Conservation (phyloP, 768 basidiomycete genomes). For the Leccinellum albellum region DNA sequence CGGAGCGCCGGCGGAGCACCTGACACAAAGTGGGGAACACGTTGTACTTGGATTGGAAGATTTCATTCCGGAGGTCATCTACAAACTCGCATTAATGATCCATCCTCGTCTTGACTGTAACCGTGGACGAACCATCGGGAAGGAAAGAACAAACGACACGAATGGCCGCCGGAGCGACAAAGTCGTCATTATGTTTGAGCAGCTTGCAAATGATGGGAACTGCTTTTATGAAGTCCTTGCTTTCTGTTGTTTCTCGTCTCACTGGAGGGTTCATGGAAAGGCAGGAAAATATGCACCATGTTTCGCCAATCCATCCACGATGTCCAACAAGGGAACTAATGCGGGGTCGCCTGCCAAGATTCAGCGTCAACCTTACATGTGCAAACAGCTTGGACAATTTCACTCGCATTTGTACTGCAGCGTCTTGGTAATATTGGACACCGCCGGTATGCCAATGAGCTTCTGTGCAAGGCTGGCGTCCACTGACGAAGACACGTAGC, state of each 20-base stretch:
- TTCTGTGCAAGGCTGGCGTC: conserved; percentile 5
- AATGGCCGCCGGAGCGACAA: conserved; percentile 25
- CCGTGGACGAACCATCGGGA: conserved; percentile 12
- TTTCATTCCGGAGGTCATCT: conserved; percentile 18
- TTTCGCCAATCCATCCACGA: conserved; percentile 15
- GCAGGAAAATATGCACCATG: conserved; percentile 4
- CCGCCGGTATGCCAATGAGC: conserved; percentile 13
- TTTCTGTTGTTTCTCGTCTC: background rate
- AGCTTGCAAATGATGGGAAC: conserved; percentile 17
- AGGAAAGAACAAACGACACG: conserved; percentile 24
- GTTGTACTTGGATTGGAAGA: conserved; percentile 11
- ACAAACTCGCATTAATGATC: background rate
- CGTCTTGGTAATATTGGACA: conserved; percentile 14
- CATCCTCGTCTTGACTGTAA: background rate
- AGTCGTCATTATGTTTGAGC: conserved; percentile 20
- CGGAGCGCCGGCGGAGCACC: conserved; percentile 15
- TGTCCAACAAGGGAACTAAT: conserved; percentile 18
- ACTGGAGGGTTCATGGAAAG: background rate
- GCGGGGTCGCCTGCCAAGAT: conserved; percentile 13
- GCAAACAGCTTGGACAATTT: too few relatives aligned
- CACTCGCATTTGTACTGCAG: conserved; percentile 16
- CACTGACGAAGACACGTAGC: conserved; percentile 3
- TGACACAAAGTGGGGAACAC: conserved; percentile 16
- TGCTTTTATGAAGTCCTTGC: conserved; percentile 2
- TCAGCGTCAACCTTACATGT: too few relatives aligned